These are phyloP conservation scores for Angophora floribunda DNA, from an alignment of 345 rosid species.

Conservation along the genomic window DNA sequence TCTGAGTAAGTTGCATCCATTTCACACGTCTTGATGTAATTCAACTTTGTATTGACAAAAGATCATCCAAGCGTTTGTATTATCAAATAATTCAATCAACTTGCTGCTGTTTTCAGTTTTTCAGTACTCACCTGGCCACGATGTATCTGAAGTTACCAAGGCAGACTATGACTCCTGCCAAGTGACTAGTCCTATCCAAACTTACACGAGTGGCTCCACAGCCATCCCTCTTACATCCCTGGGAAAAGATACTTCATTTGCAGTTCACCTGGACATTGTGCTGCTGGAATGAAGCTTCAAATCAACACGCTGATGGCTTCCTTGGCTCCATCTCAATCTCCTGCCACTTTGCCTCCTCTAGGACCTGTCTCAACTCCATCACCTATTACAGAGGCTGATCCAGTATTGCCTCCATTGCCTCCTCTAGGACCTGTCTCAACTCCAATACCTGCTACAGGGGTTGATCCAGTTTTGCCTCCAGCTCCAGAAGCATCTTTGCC, in stretches of 20 bases:
- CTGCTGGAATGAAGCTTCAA: slow-evolving; percentile 10
- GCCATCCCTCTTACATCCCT: slow-evolving; percentile 1
- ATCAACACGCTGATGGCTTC: neutral
- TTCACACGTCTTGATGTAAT: neutral
- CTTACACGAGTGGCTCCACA: neutral
- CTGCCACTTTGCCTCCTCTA: neutral
- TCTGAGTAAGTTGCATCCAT: neutral
- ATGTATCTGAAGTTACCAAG: slow-evolving; percentile 7
- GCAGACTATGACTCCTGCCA: slow-evolving; percentile 9
- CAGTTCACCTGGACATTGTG: slow-evolving; percentile 5
- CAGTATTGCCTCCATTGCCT: neutral
- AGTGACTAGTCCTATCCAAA: neutral
- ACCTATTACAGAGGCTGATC: neutral
- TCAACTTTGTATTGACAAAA: neutral
- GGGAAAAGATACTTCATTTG: slow-evolving; percentile 16
- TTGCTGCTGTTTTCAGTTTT: neutral
- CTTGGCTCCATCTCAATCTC: neutral
- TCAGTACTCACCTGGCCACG: slow-evolving; percentile 4
- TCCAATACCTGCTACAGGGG: neutral
- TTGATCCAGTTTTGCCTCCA: neutral
- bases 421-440: no score
- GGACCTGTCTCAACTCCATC: neutral
- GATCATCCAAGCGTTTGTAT: neutral
- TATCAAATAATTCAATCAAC: neutral
- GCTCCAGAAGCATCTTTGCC: neutral